Evolutionary conservation across 768 basidiomycete genomes (phyloP).

Genomic region (Pulveroboletus sp.): DNA sequence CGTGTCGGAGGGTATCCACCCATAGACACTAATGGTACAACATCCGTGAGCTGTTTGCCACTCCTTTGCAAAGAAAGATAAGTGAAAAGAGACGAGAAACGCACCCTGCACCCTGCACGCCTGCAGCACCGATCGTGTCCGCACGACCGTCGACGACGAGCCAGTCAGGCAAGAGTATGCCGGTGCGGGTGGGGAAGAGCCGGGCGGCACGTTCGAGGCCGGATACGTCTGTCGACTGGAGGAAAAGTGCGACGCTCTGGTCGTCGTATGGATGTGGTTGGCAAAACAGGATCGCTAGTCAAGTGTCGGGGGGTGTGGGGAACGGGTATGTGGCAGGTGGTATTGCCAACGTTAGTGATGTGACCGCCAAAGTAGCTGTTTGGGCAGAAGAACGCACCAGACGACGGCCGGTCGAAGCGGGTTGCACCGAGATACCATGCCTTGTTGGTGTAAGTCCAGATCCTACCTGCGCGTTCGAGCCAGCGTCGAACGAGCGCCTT

Average conservation of each 20-base stretch:
- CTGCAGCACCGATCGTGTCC: slow-evolving; percentile 64
- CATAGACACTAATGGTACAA: slow-evolving; percentile 14
- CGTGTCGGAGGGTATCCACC: slow-evolving; percentile 7
- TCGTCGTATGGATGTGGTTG: slow-evolving; percentile 35
- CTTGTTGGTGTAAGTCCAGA: slow-evolving; percentile 20
- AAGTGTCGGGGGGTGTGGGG: background rate
- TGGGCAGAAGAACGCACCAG: slow-evolving; percentile 5
- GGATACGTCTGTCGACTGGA: slow-evolving; percentile 50
- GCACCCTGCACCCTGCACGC: slow-evolving; percentile 73
- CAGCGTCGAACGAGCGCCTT: slow-evolving; percentile 31
- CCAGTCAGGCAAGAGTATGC: slow-evolving; percentile 76
- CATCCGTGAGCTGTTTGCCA: background rate
- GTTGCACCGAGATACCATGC: slow-evolving; percentile 10
- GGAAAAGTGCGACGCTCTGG: slow-evolving; percentile 43
- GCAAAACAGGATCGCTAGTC: slow-evolving; percentile 51
- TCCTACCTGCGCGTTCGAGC: slow-evolving; percentile 22
- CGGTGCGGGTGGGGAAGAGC: slow-evolving; percentile 83
- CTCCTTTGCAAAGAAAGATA: no score
- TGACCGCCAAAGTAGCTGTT: background rate
- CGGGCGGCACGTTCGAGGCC: slow-evolving; percentile 66
- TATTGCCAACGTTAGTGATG: background rate
- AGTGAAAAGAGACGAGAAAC: slow-evolving; percentile 13
- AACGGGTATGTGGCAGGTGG: background rate
- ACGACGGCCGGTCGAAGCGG: slow-evolving; percentile 19
- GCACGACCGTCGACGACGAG: slow-evolving; percentile 51